These are phyloP conservation scores for Fonsecaea erecta DNA, from an alignment of 2,329 filamentous ascomycete genomes.

Conservation along the genomic window DNA sequence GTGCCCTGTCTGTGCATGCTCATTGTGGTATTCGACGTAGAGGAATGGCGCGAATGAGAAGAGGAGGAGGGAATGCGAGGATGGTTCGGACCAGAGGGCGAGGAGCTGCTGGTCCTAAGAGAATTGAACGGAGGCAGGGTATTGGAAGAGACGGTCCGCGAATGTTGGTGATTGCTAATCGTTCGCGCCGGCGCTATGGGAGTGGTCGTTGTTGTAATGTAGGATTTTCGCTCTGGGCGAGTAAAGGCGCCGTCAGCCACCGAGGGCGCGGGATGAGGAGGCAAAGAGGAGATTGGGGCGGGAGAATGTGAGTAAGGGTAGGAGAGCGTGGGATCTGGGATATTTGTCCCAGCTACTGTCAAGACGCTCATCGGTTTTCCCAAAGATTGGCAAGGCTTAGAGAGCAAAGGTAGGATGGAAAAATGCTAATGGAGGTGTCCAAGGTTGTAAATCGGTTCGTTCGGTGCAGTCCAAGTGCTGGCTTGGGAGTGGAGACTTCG, in stretches of 20 bases:
- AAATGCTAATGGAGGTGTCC: background rate
- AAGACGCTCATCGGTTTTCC: constrained; percentile 35
- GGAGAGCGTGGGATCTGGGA: constrained; percentile 34
- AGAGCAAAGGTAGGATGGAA: background rate
- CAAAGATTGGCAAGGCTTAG: background rate
- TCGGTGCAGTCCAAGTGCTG: background rate
- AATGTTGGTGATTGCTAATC: constrained; percentile 34
- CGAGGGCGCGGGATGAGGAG: constrained; percentile 24
- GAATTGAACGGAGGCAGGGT: constrained; percentile 22
- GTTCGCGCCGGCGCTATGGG: constrained; percentile 20
- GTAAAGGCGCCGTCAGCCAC: constrained; percentile 29
- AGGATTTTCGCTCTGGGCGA: constrained; percentile 28
- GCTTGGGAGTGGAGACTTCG: background rate
- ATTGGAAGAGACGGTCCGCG: constrained; percentile 32
- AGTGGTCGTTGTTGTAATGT: constrained; percentile 23
- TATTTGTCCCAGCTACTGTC: constrained; percentile 35
- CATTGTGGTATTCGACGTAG: constrained; percentile 30
- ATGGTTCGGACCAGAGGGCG: constrained; percentile 13
- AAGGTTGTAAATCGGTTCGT: constrained; percentile 11
- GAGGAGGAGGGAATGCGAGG: constrained; percentile 25
- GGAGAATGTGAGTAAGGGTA: constrained; percentile 27
- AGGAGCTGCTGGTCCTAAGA: constrained; percentile 17
- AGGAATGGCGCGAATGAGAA: constrained; percentile 35
- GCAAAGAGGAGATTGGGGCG: constrained; percentile 22
- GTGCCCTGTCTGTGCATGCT: constrained; percentile 37